Conservation (phyloP, 306 rosid species). For the Cucumis melo region DNA sequence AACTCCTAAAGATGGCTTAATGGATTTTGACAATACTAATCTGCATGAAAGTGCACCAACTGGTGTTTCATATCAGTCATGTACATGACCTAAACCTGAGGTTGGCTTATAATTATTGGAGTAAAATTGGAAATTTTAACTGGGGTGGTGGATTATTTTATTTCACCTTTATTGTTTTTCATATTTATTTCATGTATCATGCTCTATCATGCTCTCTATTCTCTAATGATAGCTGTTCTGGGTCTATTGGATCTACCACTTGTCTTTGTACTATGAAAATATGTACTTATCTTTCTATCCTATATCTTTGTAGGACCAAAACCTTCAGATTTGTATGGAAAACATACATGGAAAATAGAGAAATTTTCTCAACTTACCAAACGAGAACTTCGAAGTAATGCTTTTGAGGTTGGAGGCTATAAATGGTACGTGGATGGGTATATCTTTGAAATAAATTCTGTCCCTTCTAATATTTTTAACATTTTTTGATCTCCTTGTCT, state of each 20-base stretch:
- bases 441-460: background rate
- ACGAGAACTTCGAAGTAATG: constrained; percentile 92
- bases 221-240: background rate
- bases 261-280: background rate
- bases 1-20: background rate
- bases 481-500: background rate
- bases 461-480: background rate
- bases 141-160: background rate
- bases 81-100: background rate
- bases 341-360: constrained; percentile 94
- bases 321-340: constrained; percentile 79
- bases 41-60: background rate
- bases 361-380: constrained; percentile 92
- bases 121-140: background rate
- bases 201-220: no score
- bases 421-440: constrained; percentile 56
- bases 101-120: background rate
- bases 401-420: constrained; percentile 95
- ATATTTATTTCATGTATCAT: background rate
- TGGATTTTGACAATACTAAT: background rate
- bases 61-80: background rate
- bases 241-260: background rate
- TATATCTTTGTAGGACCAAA: constrained; percentile 49
- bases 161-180: background rate
- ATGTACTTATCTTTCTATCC: constrained; percentile 8